Evolutionary conservation across 2,329 filamentous ascomycete species (phyloP).

Genomic region (Trichoderma atroviride): DNA sequence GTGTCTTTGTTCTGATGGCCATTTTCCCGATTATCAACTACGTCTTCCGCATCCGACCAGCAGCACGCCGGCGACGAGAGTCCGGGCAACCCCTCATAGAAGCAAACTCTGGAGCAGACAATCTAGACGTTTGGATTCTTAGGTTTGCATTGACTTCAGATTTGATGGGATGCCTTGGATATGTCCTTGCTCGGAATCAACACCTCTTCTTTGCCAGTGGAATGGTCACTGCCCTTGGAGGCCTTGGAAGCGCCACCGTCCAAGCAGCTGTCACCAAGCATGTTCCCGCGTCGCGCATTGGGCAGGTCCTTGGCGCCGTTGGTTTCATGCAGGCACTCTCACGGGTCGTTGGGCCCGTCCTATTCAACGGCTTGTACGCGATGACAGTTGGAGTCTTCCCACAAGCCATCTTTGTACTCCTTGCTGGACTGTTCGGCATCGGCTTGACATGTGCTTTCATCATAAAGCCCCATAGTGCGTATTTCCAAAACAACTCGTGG

Average conservation of each 20-base stretch:
- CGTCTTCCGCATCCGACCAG: conserved; percentile 64
- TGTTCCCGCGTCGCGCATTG: conserved; percentile 78
- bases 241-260: conserved; percentile 81
- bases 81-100: conserved; percentile 45
- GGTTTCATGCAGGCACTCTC: conserved; percentile 83
- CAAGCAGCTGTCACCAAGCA: conserved; percentile 89
- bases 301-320: conserved; percentile 84
- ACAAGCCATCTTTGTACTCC: conserved; percentile 79
- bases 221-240: conserved; percentile 74
- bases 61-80: conserved; percentile 45
- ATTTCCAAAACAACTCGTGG: not conserved
- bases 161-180: conserved; percentile 73
- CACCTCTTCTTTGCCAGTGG: conserved; percentile 72
- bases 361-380: conserved; percentile 87
- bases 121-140: conserved; percentile 75
- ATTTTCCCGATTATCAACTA: conserved; percentile 78
- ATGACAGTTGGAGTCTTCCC: conserved; percentile 76
- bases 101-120: conserved; percentile 70
- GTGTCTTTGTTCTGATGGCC: conserved; percentile 74
- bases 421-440: conserved; percentile 67
- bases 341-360: conserved; percentile 74
- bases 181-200: conserved; percentile 64
- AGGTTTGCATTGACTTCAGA: conserved; percentile 77
- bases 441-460: conserved; percentile 70
- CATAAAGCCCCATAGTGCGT: conserved; percentile 70